Evolutionary conservation across 78 protist species (phyloP), one percentile per base, ranked within the genome.

Genomic region (Andalucia godoyi): DNA sequence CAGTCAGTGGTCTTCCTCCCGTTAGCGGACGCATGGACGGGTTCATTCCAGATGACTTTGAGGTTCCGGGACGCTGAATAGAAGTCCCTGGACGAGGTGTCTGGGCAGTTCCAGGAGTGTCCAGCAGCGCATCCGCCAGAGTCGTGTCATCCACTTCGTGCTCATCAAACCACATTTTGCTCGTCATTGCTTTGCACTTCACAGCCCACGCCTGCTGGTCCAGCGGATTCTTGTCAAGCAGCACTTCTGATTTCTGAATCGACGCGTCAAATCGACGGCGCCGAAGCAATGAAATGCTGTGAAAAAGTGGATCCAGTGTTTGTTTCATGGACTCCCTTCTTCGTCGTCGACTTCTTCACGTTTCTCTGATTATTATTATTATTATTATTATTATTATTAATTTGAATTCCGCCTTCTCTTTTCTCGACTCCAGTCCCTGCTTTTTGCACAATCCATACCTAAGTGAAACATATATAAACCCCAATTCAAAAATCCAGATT

Each of bases 1-100:
- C 94, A 2, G 88, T 47, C 37, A 68, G 17, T 0, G 89, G 89
- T 15, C 94, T 55, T 9, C 89, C 94, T 21, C 54, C 32, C 10
- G 85, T 39, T 43, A 61, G 3, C 6, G 93, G 93, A 3, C 93
- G 68, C 42, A 58, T 41, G 15, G 61, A 61, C 5, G 77, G 33
- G 27, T 43, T 10, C 0, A 47, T 15, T 1, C 39, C 18, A 4
- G 46, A 30, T 5, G 66, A 38, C 12, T 30, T 12, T 25, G 29
- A n/a, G 4, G 59, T 60, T 17, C 13, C 49, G n/a, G 79, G 58
- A 2, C 80, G 27, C 13, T 63, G 18, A 12, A 76, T 4, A 30
- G 79, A 70, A n/a, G 88, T 75, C 1, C 82, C 82, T 0, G 88
- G 88, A 25, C 88, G 36, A 2, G 73, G 73, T 34, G 27, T 41